Base-by-base conservation (phyloP, 225 moss, liverwort and hornwort species). In the Pseudoscleropodium purum region DNA sequence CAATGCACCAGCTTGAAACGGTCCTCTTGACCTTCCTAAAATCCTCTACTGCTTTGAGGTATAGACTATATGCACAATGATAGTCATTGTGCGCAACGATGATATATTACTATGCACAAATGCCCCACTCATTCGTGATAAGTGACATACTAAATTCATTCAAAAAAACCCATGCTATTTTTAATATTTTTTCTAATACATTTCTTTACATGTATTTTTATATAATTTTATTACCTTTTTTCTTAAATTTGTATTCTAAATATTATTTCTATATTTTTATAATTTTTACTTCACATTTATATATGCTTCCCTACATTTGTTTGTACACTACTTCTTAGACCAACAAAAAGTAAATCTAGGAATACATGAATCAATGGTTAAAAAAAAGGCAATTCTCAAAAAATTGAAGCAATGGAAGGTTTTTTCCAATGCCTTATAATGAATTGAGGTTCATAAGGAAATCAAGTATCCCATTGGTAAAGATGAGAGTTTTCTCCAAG, bases 271-370 rank as follows among this genome's bases (percentile, higher is more conserved):
- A 12, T 25, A 25, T 70, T 25, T 41, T 70, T 15, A 8, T 8
- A 9, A 26, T 15, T 26, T 41, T 41, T 14, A 26, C 41, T 5
- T 26, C 26, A 26, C 15, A 41, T 72, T 72, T 72, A 15, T 41
- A 41, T 26, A 41, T 41, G 41, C 72, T 5, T 41, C 24, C 9
- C 0, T 41, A 5, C 26, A 15, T 16, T 70, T 72, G 15, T 41
- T 41, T 9, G 5, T 4, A 41, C 4, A 2, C 9, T 26, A 41
- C 26, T 41, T 72, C 3, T 5, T 41, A 72, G 9, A 26, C 26
- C 5, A 15, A 26, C 3, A 1, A 9, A 41, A 5, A 27, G 5
- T 72, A 8, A 5, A 9, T 0, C 0, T 19, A 0, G 26, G 2
- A 74, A 45, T 41, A 18, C 1, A 29, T 1, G 6, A 73, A 73